Evolutionary conservation across 352 stramenopile genomes (phyloP), one percentile per base, ranked within the genome.

Genomic region (Phytophthora kernoviae): DNA sequence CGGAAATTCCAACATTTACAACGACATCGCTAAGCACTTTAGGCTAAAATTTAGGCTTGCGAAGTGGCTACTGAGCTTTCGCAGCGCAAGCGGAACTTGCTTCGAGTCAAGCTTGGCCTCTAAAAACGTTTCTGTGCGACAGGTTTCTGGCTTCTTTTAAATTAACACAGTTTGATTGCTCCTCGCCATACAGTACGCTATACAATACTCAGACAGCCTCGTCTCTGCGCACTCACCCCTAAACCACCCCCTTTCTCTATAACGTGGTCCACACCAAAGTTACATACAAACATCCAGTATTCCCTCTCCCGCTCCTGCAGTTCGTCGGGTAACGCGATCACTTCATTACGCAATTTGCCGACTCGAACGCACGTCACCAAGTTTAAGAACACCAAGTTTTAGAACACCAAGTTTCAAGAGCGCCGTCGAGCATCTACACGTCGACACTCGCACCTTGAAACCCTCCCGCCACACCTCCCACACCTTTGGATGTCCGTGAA

Each of bases 401-500:
- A 22, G 36, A 62, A 61, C 53, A 40, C 54, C 32, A 44, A 65
- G 46, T 43, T 43, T 11, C 39, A 51, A 51, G 44, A 21, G 15
- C 12, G 21, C 24, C 22, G n/a, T 30, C 50, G 47, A 71, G 48
- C 59, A 58, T 67, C 58, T 44, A 12, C 24, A 3, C 6, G 24
- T 6, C 24, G 3, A 3, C 3, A 30, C 24, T 30, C 24, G 24
- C 24, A 30, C 37, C 9, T 40, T 40, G 12, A 43, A 41, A 15
- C 34, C 14, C 40, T 27, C 42, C 42, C 24, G 14, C 11, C 34
- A 30, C 42, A 27, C 22, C 18, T 30, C 56, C 54, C 46, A 26
- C 50, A 43, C 42, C 62, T 47, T 76, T 90, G 68, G 70, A 91
- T 91, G 82, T 88, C 79, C 60, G 82, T 88, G 70, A 91, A 91